Percentiles rank a stretch among this genome's conserved stretches.
Conservation (phyloP, 805 yeast genomes). For the Brettanomyces naardenensis region DNA sequence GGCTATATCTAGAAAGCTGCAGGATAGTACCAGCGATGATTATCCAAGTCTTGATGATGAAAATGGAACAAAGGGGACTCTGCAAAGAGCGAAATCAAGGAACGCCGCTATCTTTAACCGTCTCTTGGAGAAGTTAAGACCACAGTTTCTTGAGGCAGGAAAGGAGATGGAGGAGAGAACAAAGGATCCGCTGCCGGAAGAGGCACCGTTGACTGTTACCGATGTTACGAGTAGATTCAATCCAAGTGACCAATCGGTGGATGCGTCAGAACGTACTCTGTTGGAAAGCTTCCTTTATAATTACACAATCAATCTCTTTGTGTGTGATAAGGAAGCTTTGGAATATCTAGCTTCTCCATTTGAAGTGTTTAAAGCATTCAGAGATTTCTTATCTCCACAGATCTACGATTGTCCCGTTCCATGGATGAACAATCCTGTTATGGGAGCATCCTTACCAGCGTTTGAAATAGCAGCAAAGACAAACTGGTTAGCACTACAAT, state of each 20-base stretch:
- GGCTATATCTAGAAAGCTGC: not conserved
- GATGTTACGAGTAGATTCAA: not conserved
- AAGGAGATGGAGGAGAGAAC: not conserved
- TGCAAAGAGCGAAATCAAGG: not conserved
- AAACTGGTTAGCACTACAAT: conserved; percentile 24
- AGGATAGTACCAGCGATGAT: not conserved
- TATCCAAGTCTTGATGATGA: not conserved
- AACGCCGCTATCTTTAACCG: not conserved
- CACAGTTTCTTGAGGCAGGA: conserved; percentile 1
- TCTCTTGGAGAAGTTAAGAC: not conserved
- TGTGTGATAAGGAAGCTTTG: conserved; percentile 23
- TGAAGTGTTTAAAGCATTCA: conserved; percentile 25
- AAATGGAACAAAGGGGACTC: not conserved
- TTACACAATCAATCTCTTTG: conserved; percentile 29
- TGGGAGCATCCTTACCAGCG: conserved; percentile 31
- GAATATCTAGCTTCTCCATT: conserved; percentile 34
- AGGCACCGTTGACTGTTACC: not conserved
- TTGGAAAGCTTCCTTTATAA: conserved; percentile 39
- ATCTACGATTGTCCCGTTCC: conserved; percentile 24
- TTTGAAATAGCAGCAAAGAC: conserved; percentile 32
- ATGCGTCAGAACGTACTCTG: conserved; percentile 28
- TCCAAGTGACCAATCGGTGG: conserved; percentile 2
- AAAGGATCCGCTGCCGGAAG: not conserved
- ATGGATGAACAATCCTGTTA: conserved; percentile 36
- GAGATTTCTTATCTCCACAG: conserved; percentile 26